A percentile compares a stretch with the other conserved stretches of the same genome.
phyloP scores from a whole-genome alignment of 2,329 filamentous ascomycete species.

The Fusarium denticulatum region DNA sequence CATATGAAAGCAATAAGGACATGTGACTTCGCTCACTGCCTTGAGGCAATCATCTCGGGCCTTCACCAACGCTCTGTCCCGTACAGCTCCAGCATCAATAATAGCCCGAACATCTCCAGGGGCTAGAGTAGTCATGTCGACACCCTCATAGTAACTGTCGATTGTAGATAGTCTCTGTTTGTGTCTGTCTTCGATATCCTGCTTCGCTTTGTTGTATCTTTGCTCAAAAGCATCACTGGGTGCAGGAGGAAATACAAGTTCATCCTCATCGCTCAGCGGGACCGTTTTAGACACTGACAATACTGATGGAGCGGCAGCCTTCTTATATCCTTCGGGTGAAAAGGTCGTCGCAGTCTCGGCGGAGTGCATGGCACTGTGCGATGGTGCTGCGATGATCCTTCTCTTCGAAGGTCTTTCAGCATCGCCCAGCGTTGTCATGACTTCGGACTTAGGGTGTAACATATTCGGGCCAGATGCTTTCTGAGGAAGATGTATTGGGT shows the following conservation, averaged over 20 bases:
- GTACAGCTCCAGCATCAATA: too few relatives aligned
- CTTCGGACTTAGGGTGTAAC: neutral
- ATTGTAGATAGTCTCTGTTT: neutral
- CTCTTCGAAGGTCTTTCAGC: fast-evolving
- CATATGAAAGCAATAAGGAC: neutral
- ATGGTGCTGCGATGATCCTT: neutral
- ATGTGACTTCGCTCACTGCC: neutral
- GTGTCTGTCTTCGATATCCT: neutral
- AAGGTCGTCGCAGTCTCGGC: fast-evolving
- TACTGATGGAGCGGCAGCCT: neutral
- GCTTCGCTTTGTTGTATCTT: neutral
- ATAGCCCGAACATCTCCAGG: too few relatives aligned
- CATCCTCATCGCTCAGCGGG: fast-evolving
- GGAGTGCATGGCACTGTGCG: fast-evolving
- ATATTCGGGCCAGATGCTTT: fast-evolving
- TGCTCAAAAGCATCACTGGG: fast-evolving
- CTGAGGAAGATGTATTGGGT: neutral
- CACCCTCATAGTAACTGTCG: neutral
- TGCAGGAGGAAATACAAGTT: neutral
- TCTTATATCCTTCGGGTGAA: neutral
- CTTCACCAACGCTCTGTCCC: neutral
- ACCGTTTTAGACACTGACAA: neutral
- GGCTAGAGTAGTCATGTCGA: too few relatives aligned
- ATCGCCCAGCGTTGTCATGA: neutral
- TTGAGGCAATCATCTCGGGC: neutral